phyloP scores from a whole-genome alignment of 805 yeast genomes.

The Lipomyces starkeyi region DNA sequence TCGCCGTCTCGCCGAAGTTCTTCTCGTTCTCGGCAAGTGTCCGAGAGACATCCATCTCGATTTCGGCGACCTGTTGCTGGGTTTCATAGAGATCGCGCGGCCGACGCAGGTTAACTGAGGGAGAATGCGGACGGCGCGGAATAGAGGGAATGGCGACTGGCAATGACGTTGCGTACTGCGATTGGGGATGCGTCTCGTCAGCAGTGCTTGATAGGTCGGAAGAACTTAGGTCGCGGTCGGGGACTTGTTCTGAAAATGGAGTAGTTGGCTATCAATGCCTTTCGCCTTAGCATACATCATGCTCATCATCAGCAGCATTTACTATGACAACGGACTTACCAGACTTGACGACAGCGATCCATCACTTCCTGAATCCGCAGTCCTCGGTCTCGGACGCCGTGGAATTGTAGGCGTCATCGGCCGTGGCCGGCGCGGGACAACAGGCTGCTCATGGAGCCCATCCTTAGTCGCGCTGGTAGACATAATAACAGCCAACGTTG shows the following conservation, averaged over 20 bases:
- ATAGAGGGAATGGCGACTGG: slow-evolving; percentile 26
- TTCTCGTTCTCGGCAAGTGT: slow-evolving; percentile 34
- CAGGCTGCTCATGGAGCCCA: not conserved
- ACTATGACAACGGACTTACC: not conserved
- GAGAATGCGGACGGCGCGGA: slow-evolving; percentile 26
- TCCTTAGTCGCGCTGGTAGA: not conserved
- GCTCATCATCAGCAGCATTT: not conserved
- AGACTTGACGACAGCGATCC: not conserved
- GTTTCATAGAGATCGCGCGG: slow-evolving; percentile 23
- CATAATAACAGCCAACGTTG: not conserved
- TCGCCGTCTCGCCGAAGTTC: not conserved
- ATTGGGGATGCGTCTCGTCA: not conserved
- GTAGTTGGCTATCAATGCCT: not conserved
- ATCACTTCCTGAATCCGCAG: slow-evolving; percentile 12
- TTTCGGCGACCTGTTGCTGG: slow-evolving; percentile 33
- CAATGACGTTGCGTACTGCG: slow-evolving; percentile 19
- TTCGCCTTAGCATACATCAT: not conserved
- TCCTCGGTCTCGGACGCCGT: slow-evolving; percentile 6
- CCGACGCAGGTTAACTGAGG: slow-evolving; percentile 23
- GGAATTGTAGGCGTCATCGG: slow-evolving; percentile 7
- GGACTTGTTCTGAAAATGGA: not conserved
- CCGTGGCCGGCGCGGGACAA: slow-evolving; percentile 14
- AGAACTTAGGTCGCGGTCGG: not conserved
- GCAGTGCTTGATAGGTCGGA: not conserved
- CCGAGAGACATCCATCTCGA: slow-evolving; percentile 30